Conservation (phyloP, 2,329 filamentous ascomycete genomes). For the Lithohypha guttulata region DNA sequence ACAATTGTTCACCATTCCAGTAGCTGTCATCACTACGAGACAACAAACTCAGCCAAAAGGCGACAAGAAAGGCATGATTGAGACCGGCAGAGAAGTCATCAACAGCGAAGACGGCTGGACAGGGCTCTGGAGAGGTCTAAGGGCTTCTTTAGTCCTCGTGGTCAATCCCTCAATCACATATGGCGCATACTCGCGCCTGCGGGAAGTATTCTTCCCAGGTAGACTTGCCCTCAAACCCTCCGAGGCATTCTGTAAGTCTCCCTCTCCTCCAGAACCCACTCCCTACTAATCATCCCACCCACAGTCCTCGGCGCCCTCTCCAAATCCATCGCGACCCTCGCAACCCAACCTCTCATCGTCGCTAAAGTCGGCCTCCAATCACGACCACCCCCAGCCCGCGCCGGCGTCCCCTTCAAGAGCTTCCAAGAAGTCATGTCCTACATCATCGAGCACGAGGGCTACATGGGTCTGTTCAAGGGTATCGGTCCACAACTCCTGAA, state of each 20-base stretch:
- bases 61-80: slow-evolving; percentile 69
- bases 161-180: slow-evolving; percentile 97
- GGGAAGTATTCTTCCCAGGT: slow-evolving; percentile 64
- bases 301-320: slow-evolving; percentile 83
- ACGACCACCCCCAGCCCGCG: slow-evolving; percentile 69
- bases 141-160: slow-evolving; percentile 89
- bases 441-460: slow-evolving; percentile 79
- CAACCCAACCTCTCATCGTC: slow-evolving; percentile 90
- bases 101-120: slow-evolving; percentile 79
- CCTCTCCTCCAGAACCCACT: background rate
- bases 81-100: slow-evolving; percentile 80
- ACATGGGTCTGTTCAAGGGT: slow-evolving; percentile 82
- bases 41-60: slow-evolving; percentile 84
- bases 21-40: slow-evolving; percentile 87
- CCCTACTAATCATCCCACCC: slow-evolving; percentile 10
- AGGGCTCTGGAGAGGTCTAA: slow-evolving; percentile 88
- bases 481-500: slow-evolving; percentile 91
- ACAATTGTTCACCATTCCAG: slow-evolving; percentile 91
- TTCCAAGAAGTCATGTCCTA: slow-evolving; percentile 93
- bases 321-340: slow-evolving; percentile 82
- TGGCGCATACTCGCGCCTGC: slow-evolving; percentile 84
- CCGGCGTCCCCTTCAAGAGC: slow-evolving; percentile 84
- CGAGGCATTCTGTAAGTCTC: slow-evolving; percentile 77
- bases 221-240: slow-evolving; percentile 64
- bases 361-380: slow-evolving; percentile 96